Conservation (phyloP, 108 stramenopile species). For the Cylindrotheca fusiformis region DNA sequence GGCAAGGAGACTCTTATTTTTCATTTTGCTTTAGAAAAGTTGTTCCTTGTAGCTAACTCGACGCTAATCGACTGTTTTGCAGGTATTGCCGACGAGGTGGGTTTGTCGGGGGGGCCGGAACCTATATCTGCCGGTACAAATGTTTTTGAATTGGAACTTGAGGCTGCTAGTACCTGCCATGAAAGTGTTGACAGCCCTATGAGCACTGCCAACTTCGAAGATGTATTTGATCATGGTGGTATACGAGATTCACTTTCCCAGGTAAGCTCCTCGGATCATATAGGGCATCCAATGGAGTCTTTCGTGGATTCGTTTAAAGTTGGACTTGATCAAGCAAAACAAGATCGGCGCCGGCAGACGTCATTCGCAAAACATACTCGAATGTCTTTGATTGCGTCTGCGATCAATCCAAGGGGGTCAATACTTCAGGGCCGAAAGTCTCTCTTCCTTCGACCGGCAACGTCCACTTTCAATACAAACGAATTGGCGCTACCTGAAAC, state of each 20-base stretch:
- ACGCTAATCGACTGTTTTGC: too few species aligned
- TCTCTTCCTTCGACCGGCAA: constrained; percentile 10
- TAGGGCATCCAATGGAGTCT: too few species aligned
- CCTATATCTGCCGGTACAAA: too few species aligned
- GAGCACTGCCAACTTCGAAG: too few species aligned
- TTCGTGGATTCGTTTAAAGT: too few species aligned
- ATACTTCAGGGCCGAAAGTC: constrained; percentile 25
- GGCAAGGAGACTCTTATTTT: constrained; percentile 4
- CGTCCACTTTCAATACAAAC: neutral
- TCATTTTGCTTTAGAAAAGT: too few species aligned
- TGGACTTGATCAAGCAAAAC: neutral
- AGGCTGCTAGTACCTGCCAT: constrained; percentile 14
- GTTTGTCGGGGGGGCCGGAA: too few species aligned
- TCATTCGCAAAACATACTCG: constrained; percentile 37
- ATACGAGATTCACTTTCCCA: too few species aligned
- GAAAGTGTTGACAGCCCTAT: neutral
- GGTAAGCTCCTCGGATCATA: too few species aligned
- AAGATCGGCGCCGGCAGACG: constrained; percentile 27
- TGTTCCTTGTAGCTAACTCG: too few species aligned
- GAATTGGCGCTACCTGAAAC: neutral
- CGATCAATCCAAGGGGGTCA: constrained; percentile 22
- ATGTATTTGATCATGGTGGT: too few species aligned
- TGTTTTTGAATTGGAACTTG: constrained; percentile 17
- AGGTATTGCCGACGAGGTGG: neutral
- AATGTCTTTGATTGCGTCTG: constrained; percentile 36